Evolutionary conservation across 305 asterid genomes (phyloP).

Genomic region (Fraxinus nigra): DNA sequence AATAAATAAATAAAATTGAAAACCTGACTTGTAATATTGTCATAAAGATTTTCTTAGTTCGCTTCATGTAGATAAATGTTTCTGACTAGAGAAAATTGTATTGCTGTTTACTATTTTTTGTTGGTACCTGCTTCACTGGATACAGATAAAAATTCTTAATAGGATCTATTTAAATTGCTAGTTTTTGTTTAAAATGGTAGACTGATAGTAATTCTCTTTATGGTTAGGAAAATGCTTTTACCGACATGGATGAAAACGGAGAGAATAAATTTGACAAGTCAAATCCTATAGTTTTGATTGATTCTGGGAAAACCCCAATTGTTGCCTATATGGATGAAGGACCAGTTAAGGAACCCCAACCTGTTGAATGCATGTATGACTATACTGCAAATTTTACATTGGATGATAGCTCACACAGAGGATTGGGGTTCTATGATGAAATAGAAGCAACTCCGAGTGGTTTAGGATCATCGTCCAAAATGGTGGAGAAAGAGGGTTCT

Average conservation of each 20-base stretch:
- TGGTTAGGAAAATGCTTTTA: constrained; percentile 43
- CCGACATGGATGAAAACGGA: constrained; percentile 27
- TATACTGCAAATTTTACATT: constrained; percentile 56
- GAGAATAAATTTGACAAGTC: constrained; percentile 30
- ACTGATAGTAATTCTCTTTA: constrained; percentile 7
- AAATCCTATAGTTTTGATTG: constrained; percentile 47
- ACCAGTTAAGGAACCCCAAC: constrained; percentile 36
- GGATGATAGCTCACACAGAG: constrained; percentile 64
- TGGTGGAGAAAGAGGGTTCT: constrained; percentile 50
- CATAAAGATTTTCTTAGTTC: neutral
- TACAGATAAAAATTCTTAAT: constrained; percentile 10
- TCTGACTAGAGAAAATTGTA: neutral
- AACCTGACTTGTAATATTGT: neutral
- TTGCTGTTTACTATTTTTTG: neutral
- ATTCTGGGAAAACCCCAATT: constrained; percentile 56
- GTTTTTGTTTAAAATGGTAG: neutral
- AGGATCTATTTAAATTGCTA: neutral
- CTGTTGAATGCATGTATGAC: constrained; percentile 51
- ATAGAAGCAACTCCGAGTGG: constrained; percentile 40
- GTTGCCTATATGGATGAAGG: constrained; percentile 62
- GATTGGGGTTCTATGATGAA: constrained; percentile 65
- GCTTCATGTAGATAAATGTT: neutral
- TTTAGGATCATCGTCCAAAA: constrained; percentile 38
- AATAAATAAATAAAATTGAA: neutral
- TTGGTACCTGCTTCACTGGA: constrained; percentile 8